Evolutionary conservation across 169 alveolate genomes (phyloP).

Genomic region (Toxoplasma gondii): DNA sequence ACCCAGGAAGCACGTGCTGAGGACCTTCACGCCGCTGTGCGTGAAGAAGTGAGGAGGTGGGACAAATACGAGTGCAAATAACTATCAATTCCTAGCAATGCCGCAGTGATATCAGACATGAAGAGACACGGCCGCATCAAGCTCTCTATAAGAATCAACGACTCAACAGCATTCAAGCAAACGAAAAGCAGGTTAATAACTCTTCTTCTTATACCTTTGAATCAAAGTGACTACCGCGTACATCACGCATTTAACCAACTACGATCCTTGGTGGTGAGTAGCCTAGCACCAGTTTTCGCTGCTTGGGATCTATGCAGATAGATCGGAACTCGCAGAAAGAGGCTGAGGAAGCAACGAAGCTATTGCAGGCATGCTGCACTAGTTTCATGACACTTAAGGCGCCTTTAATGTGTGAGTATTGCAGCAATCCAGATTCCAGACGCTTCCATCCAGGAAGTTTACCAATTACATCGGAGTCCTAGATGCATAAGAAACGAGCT

Average conservation of each 20-base stretch:
- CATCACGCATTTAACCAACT: not conserved
- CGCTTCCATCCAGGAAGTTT: not conserved
- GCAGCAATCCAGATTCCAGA: not conserved
- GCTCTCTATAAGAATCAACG: not conserved
- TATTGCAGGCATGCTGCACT: not conserved
- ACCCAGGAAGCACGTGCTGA: slow-evolving; percentile 10
- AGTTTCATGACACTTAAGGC: not conserved
- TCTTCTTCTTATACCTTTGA: not conserved
- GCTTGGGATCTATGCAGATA: not conserved
- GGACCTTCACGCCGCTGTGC: slow-evolving; percentile 12
- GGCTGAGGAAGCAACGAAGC: not conserved
- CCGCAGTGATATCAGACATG: not conserved
- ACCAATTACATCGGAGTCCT: not conserved
- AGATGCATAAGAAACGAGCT: not conserved
- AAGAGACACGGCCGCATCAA: not conserved
- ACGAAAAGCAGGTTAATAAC: not conserved
- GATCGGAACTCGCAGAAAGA: not conserved
- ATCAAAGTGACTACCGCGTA: not conserved
- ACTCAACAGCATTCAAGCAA: not conserved
- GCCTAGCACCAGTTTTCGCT: not conserved
- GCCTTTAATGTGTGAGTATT: not conserved
- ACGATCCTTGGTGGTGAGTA: not conserved
- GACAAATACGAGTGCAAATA: not conserved
- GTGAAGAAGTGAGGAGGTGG: not conserved
- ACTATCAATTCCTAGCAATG: not conserved